Percentiles rank a stretch among this genome's conserved stretches.
Conservation (phyloP, 192 early-diverging fungal species). For the Lunasporangiospora selenospora region DNA sequence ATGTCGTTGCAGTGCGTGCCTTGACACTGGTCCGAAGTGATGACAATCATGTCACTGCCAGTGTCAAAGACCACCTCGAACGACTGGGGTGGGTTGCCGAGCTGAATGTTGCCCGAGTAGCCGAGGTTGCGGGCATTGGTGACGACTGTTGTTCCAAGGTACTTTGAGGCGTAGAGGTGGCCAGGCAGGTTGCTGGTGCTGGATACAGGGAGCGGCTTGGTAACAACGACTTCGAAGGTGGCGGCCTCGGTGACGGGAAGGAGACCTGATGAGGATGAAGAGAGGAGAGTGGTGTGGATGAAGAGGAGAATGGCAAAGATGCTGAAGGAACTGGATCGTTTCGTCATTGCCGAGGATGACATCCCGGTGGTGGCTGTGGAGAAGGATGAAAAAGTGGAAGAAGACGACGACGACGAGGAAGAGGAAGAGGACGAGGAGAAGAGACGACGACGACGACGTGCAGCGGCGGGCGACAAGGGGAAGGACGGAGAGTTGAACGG, state of each 20-base stretch:
- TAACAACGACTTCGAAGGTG: conserved; percentile 18
- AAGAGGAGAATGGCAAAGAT: conserved; percentile 6
- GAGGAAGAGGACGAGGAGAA: no score
- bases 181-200: not conserved
- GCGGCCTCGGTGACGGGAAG: conserved; percentile 6
- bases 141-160: conserved; percentile 32
- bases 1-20: conserved; percentile 26
- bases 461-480: no score
- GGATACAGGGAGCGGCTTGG: conserved; percentile 2
- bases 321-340: not conserved
- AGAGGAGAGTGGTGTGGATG: conserved; percentile 1
- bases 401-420: no score
- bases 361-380: no score
- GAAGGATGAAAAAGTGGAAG: no score
- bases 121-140: conserved; percentile 51
- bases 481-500: no score
- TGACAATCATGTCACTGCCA: conserved; percentile 58
- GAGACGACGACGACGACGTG: no score
- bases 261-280: not conserved
- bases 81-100: conserved; percentile 86
- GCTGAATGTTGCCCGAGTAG: conserved; percentile 87
- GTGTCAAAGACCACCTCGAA: conserved; percentile 95
- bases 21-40: conserved; percentile 37
- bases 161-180: conserved; percentile 27
- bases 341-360: no score